Base-by-base conservation (phyloP, 306 rosid genomes). In the Carpinus fangiana region DNA sequence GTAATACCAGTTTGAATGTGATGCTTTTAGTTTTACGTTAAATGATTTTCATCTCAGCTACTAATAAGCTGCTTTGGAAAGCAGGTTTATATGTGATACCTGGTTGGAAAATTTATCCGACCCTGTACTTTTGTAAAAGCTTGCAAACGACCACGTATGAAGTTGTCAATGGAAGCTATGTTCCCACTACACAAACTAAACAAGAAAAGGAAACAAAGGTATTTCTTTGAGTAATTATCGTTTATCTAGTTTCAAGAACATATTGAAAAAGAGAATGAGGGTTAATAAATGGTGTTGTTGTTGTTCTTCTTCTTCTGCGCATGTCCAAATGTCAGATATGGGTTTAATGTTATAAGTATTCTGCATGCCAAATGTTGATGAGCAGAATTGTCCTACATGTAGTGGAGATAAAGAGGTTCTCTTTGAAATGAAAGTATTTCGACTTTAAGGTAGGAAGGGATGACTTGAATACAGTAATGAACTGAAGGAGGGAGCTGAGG, bases 161-260 rank as follows among this genome's bases (percentile, higher is more conserved):
- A 83, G 89, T 85, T 83, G 89, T 93, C 68, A 89, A 87, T 57
- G 96, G 90, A 76, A 95, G 98, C 86, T 92, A 90, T 56, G 83
- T 88, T 68, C 93, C 93, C 57, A 62, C 83, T 45, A 21, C 75
- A 20, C 79, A 80, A 70, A 50, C 76, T 43, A 80, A 82, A 74
- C 70, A 52, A 65, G 93, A 81, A 70, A 91, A 70, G 46, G 84
- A 82, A 50, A 52, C 56, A 5, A 71, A 84, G 90, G 97, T 92
- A 86, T 76, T 26, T 46, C 50, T 53, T 55, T 14, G 34, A 70
- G 26, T 43, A 23, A 16, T 28, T 61, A 5, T 50, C 66, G 17
- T 81, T 20, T 10, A 26, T 55, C 55, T 72, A 55, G 41, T 14
- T n/a, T 65, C 20, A 1, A 23, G 81, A 43, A 38, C 41, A 72